These are phyloP conservation scores for Albizia julibrissin DNA, from an alignment of 306 rosid genomes.

Conservation along the genomic window DNA sequence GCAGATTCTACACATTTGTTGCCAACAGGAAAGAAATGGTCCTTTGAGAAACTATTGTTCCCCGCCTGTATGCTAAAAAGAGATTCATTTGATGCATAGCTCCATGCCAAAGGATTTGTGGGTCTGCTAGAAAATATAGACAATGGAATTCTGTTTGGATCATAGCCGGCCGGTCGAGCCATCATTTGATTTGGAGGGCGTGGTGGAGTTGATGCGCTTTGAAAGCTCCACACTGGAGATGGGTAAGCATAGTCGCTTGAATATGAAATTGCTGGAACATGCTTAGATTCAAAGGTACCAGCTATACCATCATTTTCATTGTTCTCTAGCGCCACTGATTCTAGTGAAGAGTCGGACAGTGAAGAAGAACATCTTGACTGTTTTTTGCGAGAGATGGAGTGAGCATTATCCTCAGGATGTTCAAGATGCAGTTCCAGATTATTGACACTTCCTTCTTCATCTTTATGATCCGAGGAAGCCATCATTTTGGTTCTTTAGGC, in stretches of 20 bases:
- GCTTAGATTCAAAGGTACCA: slow-evolving; percentile 13
- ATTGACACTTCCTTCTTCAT: slow-evolving; percentile 36
- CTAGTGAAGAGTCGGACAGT: slow-evolving; percentile 40
- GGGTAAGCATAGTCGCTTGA: slow-evolving; percentile 25
- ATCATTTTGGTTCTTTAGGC: slow-evolving; percentile 15
- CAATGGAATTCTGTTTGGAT: slow-evolving; percentile 62
- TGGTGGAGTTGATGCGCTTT: slow-evolving; percentile 37
- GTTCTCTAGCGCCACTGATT: slow-evolving; percentile 18
- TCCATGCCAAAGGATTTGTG: slow-evolving; percentile 53
- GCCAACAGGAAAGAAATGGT: slow-evolving; percentile 7
- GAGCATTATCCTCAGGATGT: slow-evolving; percentile 24
- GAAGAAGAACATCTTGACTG: slow-evolving; percentile 27
- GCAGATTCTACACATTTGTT: slow-evolving; percentile 46
- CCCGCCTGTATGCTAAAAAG: slow-evolving; percentile 68
- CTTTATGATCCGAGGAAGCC: slow-evolving; percentile 39
- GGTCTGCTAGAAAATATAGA: slow-evolving; percentile 48
- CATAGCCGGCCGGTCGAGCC: slow-evolving; percentile 40
- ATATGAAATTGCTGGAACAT: background rate
- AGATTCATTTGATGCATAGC: slow-evolving; percentile 70
- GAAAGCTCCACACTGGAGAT: slow-evolving; percentile 45
- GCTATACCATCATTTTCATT: background rate
- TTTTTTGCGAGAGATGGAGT: background rate
- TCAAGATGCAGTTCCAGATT: slow-evolving; percentile 47
- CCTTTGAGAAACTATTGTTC: slow-evolving; percentile 62
- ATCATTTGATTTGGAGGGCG: slow-evolving; percentile 32